phyloP scores from a whole-genome alignment of 1,284 basidiomycete species.

The Golubevia sp. region DNA sequence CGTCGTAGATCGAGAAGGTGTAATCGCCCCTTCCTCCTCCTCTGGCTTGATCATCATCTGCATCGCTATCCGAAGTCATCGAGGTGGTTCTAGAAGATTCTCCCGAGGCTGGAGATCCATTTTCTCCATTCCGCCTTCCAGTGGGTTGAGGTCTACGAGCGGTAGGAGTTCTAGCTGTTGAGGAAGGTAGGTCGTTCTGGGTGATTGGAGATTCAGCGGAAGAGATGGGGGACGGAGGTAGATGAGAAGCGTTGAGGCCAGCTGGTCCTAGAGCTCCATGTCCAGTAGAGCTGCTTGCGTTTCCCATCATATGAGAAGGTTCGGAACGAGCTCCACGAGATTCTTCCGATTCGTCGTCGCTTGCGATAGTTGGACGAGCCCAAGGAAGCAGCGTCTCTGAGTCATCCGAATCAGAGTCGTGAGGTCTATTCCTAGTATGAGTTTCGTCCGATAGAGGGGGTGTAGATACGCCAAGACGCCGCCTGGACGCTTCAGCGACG shows the following conservation, averaged over 20 bases:
- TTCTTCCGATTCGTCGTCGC: constrained; percentile 6
- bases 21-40: constrained; percentile 23
- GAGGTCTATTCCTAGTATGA: constrained; percentile 22
- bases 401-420: constrained; percentile 45
- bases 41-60: not conserved
- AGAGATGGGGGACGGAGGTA: constrained; percentile 46
- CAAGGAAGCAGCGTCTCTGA: constrained; percentile 45
- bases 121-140: not conserved
- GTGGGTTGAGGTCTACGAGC: not conserved
- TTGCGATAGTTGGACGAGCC: constrained; percentile 25
- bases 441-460: constrained; percentile 48
- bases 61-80: not conserved
- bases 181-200: not conserved
- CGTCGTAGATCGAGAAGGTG: constrained; percentile 51
- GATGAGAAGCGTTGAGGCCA: constrained; percentile 11
- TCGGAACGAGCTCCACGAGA: not conserved
- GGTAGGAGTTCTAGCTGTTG: not conserved
- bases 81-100: not conserved
- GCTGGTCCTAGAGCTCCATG: constrained; percentile 1
- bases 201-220: constrained; percentile 34
- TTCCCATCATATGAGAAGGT: not conserved
- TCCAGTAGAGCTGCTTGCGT: not conserved
- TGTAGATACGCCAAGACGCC: constrained; percentile 31
- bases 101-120: not conserved
- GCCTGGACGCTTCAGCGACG: not conserved